These are phyloP conservation scores for Thermomucor indicae-seudaticae DNA, from an alignment of 371 early-diverging fungal species.

Conservation along the genomic window DNA sequence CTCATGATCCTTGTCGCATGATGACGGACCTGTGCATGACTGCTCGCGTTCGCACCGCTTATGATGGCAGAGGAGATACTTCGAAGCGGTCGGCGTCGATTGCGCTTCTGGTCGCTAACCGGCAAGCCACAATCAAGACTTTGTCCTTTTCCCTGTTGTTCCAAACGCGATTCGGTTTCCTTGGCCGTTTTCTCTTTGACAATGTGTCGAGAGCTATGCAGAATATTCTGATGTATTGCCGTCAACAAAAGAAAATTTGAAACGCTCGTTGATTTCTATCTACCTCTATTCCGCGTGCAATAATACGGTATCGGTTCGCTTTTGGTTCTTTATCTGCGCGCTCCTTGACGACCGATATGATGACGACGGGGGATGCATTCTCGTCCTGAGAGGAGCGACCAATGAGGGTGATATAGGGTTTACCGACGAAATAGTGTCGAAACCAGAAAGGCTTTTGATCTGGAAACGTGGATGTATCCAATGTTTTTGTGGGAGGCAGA, in stretches of 20 bases:
- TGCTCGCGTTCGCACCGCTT: too few relatives aligned
- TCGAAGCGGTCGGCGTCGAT: slow-evolving; percentile 13
- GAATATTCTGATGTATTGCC: background rate
- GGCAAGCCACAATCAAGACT: slow-evolving; percentile 12
- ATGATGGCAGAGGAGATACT: slow-evolving; percentile 17
- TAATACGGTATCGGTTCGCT: slow-evolving; percentile 30
- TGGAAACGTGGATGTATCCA: slow-evolving; percentile 18
- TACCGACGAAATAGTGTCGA: slow-evolving; percentile 39
- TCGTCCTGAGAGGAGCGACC: too few relatives aligned
- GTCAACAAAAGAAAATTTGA: too few relatives aligned
- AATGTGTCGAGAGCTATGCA: slow-evolving; percentile 13
- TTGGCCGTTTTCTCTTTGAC: slow-evolving; percentile 27
- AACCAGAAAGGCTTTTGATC: slow-evolving; percentile 41
- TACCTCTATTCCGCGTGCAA: slow-evolving; percentile 29
- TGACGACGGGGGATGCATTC: background rate
- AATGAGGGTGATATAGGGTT: slow-evolving; percentile 36
- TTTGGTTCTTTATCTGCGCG: slow-evolving; percentile 15
- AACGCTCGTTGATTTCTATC: too few relatives aligned
- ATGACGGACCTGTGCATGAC: background rate
- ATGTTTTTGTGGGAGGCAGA: slow-evolving; percentile 3
- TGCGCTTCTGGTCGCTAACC: background rate
- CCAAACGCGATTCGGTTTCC: slow-evolving; percentile 21
- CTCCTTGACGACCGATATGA: slow-evolving; percentile 38
- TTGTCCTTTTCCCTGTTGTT: slow-evolving; percentile 15
- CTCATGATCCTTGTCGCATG: slow-evolving; percentile 16